These are phyloP conservation scores for Daldinia sp. DNA, from an alignment of 2,329 filamentous ascomycete species.

Conservation along the genomic window DNA sequence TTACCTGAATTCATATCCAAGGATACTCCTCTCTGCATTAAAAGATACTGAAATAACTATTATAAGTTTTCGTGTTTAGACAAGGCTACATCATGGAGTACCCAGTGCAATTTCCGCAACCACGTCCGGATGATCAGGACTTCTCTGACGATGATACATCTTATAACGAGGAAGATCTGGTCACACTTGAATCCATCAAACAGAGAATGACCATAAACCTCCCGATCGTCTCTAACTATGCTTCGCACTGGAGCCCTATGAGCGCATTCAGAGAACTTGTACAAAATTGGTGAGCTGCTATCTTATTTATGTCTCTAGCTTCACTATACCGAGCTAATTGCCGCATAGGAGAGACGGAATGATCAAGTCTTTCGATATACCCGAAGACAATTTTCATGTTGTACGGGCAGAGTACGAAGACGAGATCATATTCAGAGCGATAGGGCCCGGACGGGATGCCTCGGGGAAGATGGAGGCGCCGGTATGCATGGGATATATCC, in stretches of 20 bases:
- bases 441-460: neutral
- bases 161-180: neutral
- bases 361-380: neutral
- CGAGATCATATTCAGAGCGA: neutral
- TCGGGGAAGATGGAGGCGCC: too few relatives aligned
- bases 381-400: neutral
- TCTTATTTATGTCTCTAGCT: neutral
- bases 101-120: too few relatives aligned
- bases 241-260: neutral
- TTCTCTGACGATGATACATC: neutral
- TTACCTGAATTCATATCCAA: neutral
- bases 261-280: neutral
- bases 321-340: neutral
- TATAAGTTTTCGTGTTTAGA: neutral
- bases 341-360: slow-evolving; percentile 1
- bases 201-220: neutral
- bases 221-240: neutral
- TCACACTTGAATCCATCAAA: neutral
- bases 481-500: neutral
- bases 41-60: neutral
- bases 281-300: neutral
- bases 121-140: neutral
- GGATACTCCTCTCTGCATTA: neutral
- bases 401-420: neutral
- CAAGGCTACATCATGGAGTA: neutral